Base-by-base conservation (phyloP, 2,329 filamentous ascomycete genomes). In the Diaporthe eres region DNA sequence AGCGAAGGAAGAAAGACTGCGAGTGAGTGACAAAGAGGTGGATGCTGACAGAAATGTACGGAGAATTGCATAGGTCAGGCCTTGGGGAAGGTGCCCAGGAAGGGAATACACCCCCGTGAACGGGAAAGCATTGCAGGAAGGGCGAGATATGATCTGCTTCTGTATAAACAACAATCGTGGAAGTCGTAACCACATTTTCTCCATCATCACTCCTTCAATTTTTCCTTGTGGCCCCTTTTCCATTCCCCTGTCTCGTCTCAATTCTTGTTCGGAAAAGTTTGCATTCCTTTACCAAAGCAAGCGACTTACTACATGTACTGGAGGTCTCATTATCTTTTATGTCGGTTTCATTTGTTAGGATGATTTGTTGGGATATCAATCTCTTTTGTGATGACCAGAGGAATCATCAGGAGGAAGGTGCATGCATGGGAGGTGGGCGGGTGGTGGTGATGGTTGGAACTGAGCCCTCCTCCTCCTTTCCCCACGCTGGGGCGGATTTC, bases 81-180 rank as follows among this genome's bases (percentile, higher is more conserved):
- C 31, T 47, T 25, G 31, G 34, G 44, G 47, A 63, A 51, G 37
- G 58, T 60, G 44, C 34, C 34, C 58, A 34, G 57, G 31, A 13
- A 58, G 28, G n/a, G 12, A 55, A 25, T 12, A 44, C 12, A 15
- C 34, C 34, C 25, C n/a, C 25, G 22, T 17, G 47, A 28, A 51
- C n/a, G 63, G 49, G 44, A 19, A 25, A 65, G 58, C 58, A 57
- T 65, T 57, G 49, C 61, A 55, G 58, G 37, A 55, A 53, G 53
- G 44, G 28, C 60, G 63, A 53, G 65, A 77, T 61, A 73, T 74
- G 75, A 75, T 77, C 74, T 75, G 76, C 74, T 74, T 74, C 74
- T 75, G 76, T 77, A 77, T 75, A 77, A 77, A 77, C 70, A 49
- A 70, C 60, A 77, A 49, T 34, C 51, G 63, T 75, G 76, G 76